Evolutionary conservation across 2,329 filamentous ascomycete species (phyloP).

Genomic region (Fusarium veterinarium): DNA sequence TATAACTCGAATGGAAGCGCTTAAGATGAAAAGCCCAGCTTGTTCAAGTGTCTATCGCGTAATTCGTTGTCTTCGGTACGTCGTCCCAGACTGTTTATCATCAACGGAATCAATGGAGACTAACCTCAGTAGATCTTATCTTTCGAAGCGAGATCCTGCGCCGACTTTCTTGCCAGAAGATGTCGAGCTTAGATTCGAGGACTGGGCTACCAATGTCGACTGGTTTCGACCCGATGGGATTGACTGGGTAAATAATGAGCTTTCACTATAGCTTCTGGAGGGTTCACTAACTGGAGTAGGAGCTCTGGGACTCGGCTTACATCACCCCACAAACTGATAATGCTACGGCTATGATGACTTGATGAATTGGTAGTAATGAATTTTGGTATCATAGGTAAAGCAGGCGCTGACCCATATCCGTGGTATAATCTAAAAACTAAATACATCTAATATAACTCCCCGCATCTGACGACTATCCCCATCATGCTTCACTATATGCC

Average conservation of each 20-base stretch:
- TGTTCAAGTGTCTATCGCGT: conserved; percentile 8
- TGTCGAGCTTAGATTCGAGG: conserved; percentile 10
- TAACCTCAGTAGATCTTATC: background rate
- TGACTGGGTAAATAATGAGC: conserved; percentile 7
- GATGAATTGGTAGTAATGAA: background rate
- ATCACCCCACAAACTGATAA: conserved; percentile 10
- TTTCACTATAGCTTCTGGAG: rapidly evolving
- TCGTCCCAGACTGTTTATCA: rapidly evolving
- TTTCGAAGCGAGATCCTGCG: conserved; percentile 9
- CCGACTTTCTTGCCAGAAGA: background rate
- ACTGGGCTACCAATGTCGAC: conserved; percentile 18
- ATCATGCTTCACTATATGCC: background rate
- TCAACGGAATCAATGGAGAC: too few relatives aligned
- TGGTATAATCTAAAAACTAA: background rate
- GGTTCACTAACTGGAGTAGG: background rate
- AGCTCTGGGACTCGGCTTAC: conserved; percentile 3
- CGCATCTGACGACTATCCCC: rapidly evolving
- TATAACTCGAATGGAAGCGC: background rate
- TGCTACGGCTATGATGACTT: background rate
- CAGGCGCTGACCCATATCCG: background rate
- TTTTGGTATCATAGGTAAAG: background rate
- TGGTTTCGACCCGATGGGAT: conserved; percentile 18
- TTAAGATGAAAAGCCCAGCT: conserved; percentile 18
- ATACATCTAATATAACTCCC: rapidly evolving
- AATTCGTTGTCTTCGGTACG: conserved; percentile 10